Conservation (phyloP, 257 asterid species). For the Echium plantagineum region DNA sequence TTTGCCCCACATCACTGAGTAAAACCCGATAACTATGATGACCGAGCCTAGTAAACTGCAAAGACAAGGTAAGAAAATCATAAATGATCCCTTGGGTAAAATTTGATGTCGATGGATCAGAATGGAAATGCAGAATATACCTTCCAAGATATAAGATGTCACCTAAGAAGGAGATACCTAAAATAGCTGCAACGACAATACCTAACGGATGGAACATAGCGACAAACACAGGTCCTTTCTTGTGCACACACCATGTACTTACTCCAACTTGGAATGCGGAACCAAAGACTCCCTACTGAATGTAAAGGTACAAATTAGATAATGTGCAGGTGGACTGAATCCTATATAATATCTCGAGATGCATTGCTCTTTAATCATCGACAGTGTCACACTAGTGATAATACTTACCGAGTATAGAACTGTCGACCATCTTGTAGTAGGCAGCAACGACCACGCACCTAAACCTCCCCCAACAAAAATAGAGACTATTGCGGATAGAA, state of each 20-base stretch:
- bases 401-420: constrained; percentile 71
- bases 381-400: not conserved
- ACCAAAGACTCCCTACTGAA: constrained; percentile 56
- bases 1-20: constrained; percentile 95
- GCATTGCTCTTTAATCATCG: not conserved
- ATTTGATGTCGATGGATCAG: not conserved
- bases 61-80: not conserved
- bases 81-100: not conserved
- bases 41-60: constrained; percentile 69
- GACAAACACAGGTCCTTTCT: constrained; percentile 78
- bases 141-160: constrained; percentile 71
- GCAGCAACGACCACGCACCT: constrained; percentile 66
- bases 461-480: constrained; percentile 41
- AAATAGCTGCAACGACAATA: constrained; percentile 49
- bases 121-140: constrained; percentile 15
- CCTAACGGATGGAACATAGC: constrained; percentile 77
- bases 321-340: too few species aligned
- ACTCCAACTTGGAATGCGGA: constrained; percentile 84
- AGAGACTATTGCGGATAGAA: constrained; percentile 50
- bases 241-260: constrained; percentile 56
- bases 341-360: not conserved
- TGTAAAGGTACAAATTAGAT: not conserved
- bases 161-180: constrained; percentile 50
- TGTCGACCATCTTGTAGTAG: constrained; percentile 50
- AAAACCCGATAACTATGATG: constrained; percentile 68